These are phyloP conservation scores for Penicillium sp. DNA, from an alignment of 2,329 filamentous ascomycete species.

Conservation along the genomic window DNA sequence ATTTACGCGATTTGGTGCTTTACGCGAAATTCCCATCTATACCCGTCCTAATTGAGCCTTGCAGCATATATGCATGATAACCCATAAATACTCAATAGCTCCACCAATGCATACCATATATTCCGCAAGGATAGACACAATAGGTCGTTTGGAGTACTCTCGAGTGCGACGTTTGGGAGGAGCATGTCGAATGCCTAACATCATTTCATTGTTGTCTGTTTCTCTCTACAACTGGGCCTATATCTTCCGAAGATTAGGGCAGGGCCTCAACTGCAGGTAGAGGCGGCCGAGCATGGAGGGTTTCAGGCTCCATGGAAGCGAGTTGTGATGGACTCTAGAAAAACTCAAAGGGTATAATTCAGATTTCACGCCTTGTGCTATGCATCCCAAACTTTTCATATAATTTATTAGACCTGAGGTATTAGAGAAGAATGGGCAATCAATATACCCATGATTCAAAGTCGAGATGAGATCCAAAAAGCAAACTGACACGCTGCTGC, in stretches of 20 bases:
- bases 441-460: not conserved
- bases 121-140: not conserved
- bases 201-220: too few relatives aligned
- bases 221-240: too few relatives aligned
- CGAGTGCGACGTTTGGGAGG: not conserved
- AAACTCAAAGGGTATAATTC: not conserved
- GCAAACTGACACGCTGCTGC: not conserved
- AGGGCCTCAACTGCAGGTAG: too few relatives aligned
- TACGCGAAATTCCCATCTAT: constrained; percentile 2
- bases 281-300: too few relatives aligned
- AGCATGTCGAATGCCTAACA: not conserved
- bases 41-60: not conserved
- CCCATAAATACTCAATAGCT: not conserved
- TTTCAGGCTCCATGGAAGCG: too few relatives aligned
- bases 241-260: too few relatives aligned
- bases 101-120: not conserved
- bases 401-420: not conserved
- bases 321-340: not conserved
- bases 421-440: not conserved
- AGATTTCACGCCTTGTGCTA: constrained; percentile 15
- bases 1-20: not conserved
- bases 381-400: not conserved
- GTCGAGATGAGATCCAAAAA: not conserved
- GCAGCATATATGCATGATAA: not conserved
- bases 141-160: not conserved